These are phyloP conservation scores for Nemania sp. DNA, from an alignment of 2,329 filamentous ascomycete species.

Conservation along the genomic window DNA sequence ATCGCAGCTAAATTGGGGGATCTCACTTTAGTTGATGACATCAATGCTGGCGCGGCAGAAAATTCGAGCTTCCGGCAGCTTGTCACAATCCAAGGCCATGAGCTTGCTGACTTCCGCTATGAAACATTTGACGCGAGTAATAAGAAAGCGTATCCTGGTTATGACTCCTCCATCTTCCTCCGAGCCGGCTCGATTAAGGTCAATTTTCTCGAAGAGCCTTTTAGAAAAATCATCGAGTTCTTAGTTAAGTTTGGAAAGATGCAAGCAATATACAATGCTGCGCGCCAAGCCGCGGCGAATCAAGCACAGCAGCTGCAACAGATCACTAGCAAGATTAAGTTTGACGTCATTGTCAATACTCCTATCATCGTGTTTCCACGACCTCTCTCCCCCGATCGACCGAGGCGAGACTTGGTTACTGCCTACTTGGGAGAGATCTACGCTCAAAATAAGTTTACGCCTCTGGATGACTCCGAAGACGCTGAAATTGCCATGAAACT, in stretches of 20 bases:
- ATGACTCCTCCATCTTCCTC: conserved; percentile 91
- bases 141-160: conserved; percentile 83
- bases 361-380: conserved; percentile 96
- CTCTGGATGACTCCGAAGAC: conserved; percentile 80
- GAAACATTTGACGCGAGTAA: conserved; percentile 88
- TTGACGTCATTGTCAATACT: conserved; percentile 92
- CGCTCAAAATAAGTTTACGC: conserved; percentile 90
- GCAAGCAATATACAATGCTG: conserved; percentile 98
- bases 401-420: conserved; percentile 84
- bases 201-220: conserved; percentile 97
- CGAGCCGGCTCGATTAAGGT: conserved; percentile 95
- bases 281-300: conserved; percentile 90
- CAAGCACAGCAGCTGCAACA: conserved; percentile 95
- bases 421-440: conserved; percentile 98
- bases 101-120: conserved; percentile 96
- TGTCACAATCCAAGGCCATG: conserved; percentile 93
- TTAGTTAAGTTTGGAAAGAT: conserved; percentile 99
- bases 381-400: conserved; percentile 75
- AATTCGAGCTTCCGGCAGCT: conserved; percentile 85
- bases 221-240: conserved; percentile 98
- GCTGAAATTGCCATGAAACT: conserved; percentile 88
- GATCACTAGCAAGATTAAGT: conserved; percentile 89
- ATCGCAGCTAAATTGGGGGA: conserved; percentile 89
- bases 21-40: conserved; percentile 89
- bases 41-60: conserved; percentile 88